Evolutionary conservation across 2,329 filamentous ascomycete species (phyloP), one percentile per base, ranked within the genome.

Genomic region (Hortaea sp.): DNA sequence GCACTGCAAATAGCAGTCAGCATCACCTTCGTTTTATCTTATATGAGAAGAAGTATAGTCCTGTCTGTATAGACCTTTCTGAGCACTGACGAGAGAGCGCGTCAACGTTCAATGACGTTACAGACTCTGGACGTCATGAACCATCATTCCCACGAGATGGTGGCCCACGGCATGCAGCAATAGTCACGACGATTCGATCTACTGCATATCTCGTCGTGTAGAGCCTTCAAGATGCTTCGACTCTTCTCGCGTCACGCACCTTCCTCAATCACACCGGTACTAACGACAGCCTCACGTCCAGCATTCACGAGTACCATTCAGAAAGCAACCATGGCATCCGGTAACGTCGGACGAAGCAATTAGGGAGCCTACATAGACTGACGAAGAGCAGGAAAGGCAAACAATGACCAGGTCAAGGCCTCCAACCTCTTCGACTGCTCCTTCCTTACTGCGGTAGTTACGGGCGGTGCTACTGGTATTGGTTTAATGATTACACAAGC

Each of bases 341-440:
- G 46, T 43, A 39, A 37, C 13, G 41, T 11, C 11, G n/a, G 32
- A 35, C 9, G 4, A 6, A 7, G 7, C 31, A 12, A 12, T 43
- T 9, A 20, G 5, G 20, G n/a, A 29, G 5, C 11, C 37, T 29
- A 13, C 29, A 29, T 20, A 42, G 37, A 10, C 47, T 42, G 38
- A 31, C 29, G 6, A 45, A 31, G 20, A 7, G 12, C 38, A 51
- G 58, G 61, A 41, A 64, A 66, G 47, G 60, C 64, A 37, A 54
- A 57, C 43, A 69, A 66, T 43, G 62, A 66, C 39, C 56, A 69
- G 45, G 59, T 71, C 41, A 67, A 66, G 57, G 57, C 62, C 47
- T 63, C 61, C 6, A 64, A 63, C 51, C 64, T 72, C 45, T 72
- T 72, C 53, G 67, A 71, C 52, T 68, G 71, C 34, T 69, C 66